phyloP scores from a whole-genome alignment of 305 asterid genomes.

The Andrographis paniculata region DNA sequence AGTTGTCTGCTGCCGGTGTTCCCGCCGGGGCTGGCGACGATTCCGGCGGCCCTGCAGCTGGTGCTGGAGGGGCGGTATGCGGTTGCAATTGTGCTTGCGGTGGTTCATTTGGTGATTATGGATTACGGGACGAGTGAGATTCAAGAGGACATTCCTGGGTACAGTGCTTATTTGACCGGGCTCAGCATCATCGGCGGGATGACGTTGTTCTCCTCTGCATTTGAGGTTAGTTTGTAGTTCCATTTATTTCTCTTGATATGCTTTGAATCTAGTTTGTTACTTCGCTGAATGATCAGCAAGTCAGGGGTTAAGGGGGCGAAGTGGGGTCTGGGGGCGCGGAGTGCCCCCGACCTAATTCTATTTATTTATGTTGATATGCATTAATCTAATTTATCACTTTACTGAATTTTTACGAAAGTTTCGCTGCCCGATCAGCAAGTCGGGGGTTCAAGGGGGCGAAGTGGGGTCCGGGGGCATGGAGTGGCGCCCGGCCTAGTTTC shows the following conservation, averaged over 20 bases:
- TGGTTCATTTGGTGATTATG: constrained; percentile 70
- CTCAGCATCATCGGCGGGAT: constrained; percentile 95
- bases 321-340: no score
- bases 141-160: constrained; percentile 82
- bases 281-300: no score
- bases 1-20: constrained; percentile 79
- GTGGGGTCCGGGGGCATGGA: no score
- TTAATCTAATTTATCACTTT: no score
- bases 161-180: constrained; percentile 81
- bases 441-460: no score
- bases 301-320: no score
- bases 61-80: constrained; percentile 73
- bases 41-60: constrained; percentile 75
- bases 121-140: constrained; percentile 79
- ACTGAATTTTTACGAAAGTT: no score
- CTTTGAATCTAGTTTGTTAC: not conserved
- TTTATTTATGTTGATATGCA: no score
- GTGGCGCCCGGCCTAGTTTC: no score
- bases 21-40: constrained; percentile 72
- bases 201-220: constrained; percentile 80
- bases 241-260: not conserved
- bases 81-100: constrained; percentile 39
- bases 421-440: no score
- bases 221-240: constrained; percentile 50
- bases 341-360: no score